A percentile compares a stretch with the other conserved stretches of the same genome.
Evolutionary conservation across 192 early-diverging fungal species (phyloP).

Genomic region (Phlyctochytrium arcticum): DNA sequence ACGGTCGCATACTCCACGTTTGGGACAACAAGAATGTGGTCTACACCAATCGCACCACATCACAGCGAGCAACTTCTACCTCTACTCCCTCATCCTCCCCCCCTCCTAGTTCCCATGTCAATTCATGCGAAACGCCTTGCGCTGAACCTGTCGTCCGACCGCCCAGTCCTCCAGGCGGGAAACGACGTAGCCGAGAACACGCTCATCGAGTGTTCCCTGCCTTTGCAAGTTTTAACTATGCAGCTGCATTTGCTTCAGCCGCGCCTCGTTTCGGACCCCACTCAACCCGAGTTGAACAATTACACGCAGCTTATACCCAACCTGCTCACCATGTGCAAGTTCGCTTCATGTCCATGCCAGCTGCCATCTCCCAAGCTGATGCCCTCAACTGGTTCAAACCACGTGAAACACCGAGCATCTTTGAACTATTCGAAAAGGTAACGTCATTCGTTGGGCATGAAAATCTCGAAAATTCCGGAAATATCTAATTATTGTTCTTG

Average conservation of each 20-base stretch:
- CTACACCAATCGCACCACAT: too few species aligned
- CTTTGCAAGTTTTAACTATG: not conserved
- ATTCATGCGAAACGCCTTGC: not conserved
- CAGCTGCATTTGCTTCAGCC: not conserved
- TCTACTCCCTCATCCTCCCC: not conserved
- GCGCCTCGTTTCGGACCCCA: not conserved
- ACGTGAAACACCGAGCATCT: constrained; percentile 18
- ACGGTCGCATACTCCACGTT: too few species aligned
- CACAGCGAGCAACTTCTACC: too few species aligned
- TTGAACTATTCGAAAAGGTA: constrained; percentile 28
- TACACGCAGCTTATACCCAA: not conserved
- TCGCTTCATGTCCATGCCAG: constrained; percentile 21
- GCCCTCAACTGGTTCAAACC: constrained; percentile 21
- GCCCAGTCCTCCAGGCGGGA: not conserved
- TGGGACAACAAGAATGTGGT: too few species aligned
- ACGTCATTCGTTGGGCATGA: not conserved
- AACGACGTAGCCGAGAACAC: not conserved
- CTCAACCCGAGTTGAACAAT: not conserved
- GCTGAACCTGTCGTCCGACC: not conserved
- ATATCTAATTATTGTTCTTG: not conserved
- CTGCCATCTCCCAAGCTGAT: constrained; percentile 3
- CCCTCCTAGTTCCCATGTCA: not conserved
- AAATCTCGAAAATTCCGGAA: not conserved
- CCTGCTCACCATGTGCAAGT: constrained; percentile 8
- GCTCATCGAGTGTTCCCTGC: not conserved